Percentiles rank a stretch among this genome's conserved stretches.
These are phyloP conservation scores for Alternaria angustiovoidea DNA, from an alignment of 2,329 filamentous ascomycete species.

Conservation along the genomic window DNA sequence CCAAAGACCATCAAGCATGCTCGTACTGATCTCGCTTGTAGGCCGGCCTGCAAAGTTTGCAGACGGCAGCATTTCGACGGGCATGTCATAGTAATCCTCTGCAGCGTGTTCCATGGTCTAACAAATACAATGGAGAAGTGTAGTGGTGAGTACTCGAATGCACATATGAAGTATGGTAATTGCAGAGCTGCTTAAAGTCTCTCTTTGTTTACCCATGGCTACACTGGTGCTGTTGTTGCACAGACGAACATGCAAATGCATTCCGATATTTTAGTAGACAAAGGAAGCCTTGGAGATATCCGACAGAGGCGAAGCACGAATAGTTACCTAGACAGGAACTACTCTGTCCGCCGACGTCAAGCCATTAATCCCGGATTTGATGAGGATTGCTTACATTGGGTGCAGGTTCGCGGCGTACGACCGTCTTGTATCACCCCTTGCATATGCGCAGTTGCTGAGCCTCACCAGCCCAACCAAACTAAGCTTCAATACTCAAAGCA, in stretches of 20 bases:
- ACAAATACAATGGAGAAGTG: background rate
- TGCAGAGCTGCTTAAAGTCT: background rate
- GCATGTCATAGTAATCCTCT: slow-evolving; percentile 34
- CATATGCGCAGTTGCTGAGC: slow-evolving; percentile 13
- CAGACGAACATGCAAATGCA: slow-evolving; percentile 4
- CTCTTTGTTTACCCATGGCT: slow-evolving; percentile 10
- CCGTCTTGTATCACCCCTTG: slow-evolving; percentile 9
- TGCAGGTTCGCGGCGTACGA: background rate
- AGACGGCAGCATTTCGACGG: slow-evolving; percentile 28
- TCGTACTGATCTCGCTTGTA: slow-evolving; percentile 33
- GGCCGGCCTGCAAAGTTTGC: slow-evolving; percentile 36
- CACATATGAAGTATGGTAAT: background rate
- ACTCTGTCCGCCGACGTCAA: background rate
- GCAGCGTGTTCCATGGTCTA: slow-evolving; percentile 17
- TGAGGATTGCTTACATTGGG: background rate
- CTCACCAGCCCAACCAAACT: slow-evolving; percentile 5
- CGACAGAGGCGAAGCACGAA: slow-evolving; percentile 6
- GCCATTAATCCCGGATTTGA: background rate
- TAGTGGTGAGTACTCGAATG: background rate
- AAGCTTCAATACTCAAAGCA: background rate
- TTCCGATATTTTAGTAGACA: slow-evolving; percentile 9
- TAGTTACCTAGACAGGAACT: background rate
- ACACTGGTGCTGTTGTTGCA: slow-evolving; percentile 9
- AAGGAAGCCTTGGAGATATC: slow-evolving; percentile 2
- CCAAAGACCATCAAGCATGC: slow-evolving; percentile 27